Conservation (phyloP, 352 stramenopile species). For the Globisporangium emineosum region DNA sequence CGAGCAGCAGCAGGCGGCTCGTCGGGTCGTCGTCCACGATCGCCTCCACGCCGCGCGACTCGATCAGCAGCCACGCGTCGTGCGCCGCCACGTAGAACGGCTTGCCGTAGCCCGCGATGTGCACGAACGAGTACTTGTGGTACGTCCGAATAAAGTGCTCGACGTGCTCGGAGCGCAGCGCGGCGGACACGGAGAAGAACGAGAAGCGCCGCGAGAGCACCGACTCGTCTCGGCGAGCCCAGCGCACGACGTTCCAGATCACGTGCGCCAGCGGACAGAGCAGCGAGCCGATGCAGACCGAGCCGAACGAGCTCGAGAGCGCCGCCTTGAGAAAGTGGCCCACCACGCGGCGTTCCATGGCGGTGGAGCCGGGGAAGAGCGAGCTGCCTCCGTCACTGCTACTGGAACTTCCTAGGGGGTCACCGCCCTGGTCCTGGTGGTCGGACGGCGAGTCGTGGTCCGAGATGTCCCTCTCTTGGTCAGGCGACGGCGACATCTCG, state of each 20-base stretch:
- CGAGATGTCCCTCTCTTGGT: conserved; percentile 26
- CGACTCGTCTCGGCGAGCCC: conserved; percentile 69
- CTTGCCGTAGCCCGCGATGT: conserved; percentile 80
- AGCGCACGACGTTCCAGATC: conserved; percentile 75
- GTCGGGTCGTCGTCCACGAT: conserved; percentile 86
- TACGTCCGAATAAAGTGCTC: conserved; percentile 82
- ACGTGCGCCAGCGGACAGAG: conserved; percentile 74
- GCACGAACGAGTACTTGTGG: conserved; percentile 85
- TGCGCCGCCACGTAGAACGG: conserved; percentile 76
- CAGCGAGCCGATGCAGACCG: conserved; percentile 81
- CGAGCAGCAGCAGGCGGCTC: conserved; percentile 69
- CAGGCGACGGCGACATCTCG: conserved; percentile 40
- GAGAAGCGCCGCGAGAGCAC: conserved; percentile 56
- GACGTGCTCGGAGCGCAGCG: conserved; percentile 55
- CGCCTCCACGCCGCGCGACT: conserved; percentile 75
- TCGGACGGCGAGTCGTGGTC: conserved; percentile 34
- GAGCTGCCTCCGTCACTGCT: conserved; percentile 12
- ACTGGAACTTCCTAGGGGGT: conserved; percentile 1
- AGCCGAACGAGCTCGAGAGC: conserved; percentile 74
- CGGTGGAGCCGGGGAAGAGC: conserved; percentile 15
- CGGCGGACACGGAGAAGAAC: conserved; percentile 8
- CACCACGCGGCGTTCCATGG: conserved; percentile 52
- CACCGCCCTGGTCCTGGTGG: neutral
- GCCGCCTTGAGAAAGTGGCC: conserved; percentile 64
- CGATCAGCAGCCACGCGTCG: conserved; percentile 74